Evolutionary conservation across 1,284 basidiomycete genomes (phyloP).

Genomic region (Rhodotorula sp.): DNA sequence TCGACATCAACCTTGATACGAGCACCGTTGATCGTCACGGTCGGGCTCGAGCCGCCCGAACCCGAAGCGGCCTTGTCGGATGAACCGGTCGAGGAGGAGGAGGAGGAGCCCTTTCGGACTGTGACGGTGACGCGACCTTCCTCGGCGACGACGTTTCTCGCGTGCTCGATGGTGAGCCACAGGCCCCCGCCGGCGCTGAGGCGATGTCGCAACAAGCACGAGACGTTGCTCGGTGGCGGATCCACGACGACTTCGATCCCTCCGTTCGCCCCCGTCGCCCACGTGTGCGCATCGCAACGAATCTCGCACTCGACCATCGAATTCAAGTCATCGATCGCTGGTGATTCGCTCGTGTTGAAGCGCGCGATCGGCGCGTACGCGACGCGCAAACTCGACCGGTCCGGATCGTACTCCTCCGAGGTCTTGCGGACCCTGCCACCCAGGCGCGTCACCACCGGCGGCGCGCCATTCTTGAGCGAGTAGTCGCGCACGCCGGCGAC

Average conservation of each 20-base stretch:
- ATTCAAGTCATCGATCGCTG: background rate
- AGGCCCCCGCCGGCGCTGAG: constrained; percentile 88
- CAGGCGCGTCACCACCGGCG: constrained; percentile 81
- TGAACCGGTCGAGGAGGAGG: constrained; percentile 47
- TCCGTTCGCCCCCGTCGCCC: constrained; percentile 62
- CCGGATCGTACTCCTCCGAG: constrained; percentile 71
- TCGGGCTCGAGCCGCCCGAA: background rate
- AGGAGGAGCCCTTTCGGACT: constrained; percentile 58
- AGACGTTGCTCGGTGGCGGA: constrained; percentile 82
- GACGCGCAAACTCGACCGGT: constrained; percentile 73
- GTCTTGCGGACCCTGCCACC: constrained; percentile 73
- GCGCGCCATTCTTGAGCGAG: constrained; percentile 87
- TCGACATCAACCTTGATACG: constrained; percentile 84
- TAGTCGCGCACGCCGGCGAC: constrained; percentile 52
- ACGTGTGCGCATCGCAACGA: constrained; percentile 88
- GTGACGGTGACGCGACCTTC: constrained; percentile 55
- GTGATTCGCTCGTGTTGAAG: no score
- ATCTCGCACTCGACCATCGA: constrained; percentile 79
- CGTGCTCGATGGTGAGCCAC: constrained; percentile 94
- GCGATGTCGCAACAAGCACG: constrained; percentile 80
- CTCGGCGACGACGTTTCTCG: constrained; percentile 55
- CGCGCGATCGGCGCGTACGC: constrained; percentile 65
- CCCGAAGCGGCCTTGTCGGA: background rate
- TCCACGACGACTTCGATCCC: constrained; percentile 83
- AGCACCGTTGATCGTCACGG: constrained; percentile 84